phyloP scores from a whole-genome alignment of 164 flowering plant genomes.

The Kingdonia uniflora region DNA sequence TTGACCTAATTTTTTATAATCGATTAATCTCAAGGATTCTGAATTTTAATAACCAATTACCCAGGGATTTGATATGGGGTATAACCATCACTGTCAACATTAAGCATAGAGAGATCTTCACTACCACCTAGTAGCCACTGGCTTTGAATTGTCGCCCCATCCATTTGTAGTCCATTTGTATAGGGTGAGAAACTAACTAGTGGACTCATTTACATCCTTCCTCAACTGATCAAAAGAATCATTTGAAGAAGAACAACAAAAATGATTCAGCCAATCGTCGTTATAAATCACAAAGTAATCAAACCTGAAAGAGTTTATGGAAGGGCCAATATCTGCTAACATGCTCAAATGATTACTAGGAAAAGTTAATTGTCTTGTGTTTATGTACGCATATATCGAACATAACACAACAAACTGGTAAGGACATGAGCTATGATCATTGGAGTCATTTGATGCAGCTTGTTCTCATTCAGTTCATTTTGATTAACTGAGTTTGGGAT shows the following conservation, averaged over 20 bases:
- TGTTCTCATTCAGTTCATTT: too few relatives aligned
- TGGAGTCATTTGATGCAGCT: too few relatives aligned
- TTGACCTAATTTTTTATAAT: too few relatives aligned
- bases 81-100: slow-evolving; percentile 34
- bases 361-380: slow-evolving; percentile 45
- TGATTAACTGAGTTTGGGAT: too few relatives aligned
- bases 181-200: slow-evolving; percentile 29
- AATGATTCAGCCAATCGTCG: slow-evolving; percentile 37
- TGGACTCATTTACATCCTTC: slow-evolving; percentile 38
- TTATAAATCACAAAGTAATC: slow-evolving; percentile 45
- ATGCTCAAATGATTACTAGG: slow-evolving; percentile 34
- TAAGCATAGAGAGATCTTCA: slow-evolving; percentile 36
- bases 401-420: too few relatives aligned
- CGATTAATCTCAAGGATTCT: too few relatives aligned
- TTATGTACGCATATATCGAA: too few relatives aligned
- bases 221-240: slow-evolving; percentile 24
- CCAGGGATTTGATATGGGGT: slow-evolving; percentile 43
- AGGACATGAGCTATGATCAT: too few relatives aligned
- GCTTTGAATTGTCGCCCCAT: slow-evolving; percentile 4
- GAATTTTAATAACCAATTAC: too few relatives aligned
- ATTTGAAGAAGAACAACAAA: slow-evolving; percentile 26
- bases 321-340: slow-evolving; percentile 28
- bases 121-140: slow-evolving; percentile 51
- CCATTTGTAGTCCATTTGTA: slow-evolving; percentile 34
- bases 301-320: slow-evolving; percentile 37